phyloP scores from a whole-genome alignment of 257 asterid species.

The Scutellaria barbata region DNA sequence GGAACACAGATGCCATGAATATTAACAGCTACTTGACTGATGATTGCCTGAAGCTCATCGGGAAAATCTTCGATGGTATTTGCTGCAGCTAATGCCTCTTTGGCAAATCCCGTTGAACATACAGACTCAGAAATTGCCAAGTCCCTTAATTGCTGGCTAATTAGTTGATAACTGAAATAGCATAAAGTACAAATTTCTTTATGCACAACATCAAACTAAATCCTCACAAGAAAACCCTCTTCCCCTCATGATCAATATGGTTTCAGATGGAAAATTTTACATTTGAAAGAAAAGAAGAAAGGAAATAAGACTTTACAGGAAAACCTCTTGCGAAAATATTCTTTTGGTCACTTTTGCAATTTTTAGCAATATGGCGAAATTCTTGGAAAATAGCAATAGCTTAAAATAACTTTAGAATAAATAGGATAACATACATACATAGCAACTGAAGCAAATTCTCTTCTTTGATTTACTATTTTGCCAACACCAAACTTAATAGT shows the following conservation, averaged over 20 bases:
- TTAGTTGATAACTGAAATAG: constrained; percentile 69
- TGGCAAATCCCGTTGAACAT: constrained; percentile 55
- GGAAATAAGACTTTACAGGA: constrained; percentile 11
- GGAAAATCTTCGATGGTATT: constrained; percentile 52
- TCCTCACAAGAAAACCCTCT: constrained; percentile 12
- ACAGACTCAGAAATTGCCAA: constrained; percentile 58
- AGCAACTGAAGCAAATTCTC: constrained; percentile 22
- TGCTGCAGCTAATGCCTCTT: constrained; percentile 64
- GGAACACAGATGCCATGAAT: constrained; percentile 82
- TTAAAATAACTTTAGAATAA: constrained; percentile 16
- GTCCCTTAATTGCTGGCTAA: constrained; percentile 60
- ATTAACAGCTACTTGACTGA: constrained; percentile 64
- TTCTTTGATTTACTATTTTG: not conserved
- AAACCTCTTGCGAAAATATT: not conserved
- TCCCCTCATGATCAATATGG: constrained; percentile 26
- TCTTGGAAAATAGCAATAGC: constrained; percentile 12
- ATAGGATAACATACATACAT: not conserved
- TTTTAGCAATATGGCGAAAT: constrained; percentile 3
- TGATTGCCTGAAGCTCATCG: constrained; percentile 66
- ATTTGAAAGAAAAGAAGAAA: not conserved
- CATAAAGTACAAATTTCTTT: constrained; percentile 16
- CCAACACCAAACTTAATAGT: not conserved
- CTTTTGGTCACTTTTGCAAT: not conserved
- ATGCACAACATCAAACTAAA: constrained; percentile 30
- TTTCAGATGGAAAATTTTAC: not conserved